Evolutionary conservation across 1,284 basidiomycete species (phyloP), one percentile per base, ranked within the genome.

Genomic region (Apiotrichum akiyoshidainum): DNA sequence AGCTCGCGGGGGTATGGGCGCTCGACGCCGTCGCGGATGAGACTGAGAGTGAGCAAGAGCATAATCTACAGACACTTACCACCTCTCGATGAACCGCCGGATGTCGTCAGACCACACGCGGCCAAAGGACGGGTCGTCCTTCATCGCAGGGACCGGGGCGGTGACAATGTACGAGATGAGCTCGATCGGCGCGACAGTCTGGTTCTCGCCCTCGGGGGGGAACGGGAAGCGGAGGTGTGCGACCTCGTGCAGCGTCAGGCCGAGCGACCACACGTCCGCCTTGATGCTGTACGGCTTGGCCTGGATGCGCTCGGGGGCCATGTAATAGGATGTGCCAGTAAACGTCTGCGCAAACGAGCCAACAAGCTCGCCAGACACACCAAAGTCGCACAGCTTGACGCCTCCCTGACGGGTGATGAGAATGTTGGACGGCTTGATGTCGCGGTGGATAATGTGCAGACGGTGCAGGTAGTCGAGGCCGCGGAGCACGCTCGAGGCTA

Each of bases 361-460:
- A 66, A 97, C 85, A 47, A 99, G 83, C 79, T 96, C 92, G 31
- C 95, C 95, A 19, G 92, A 95, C 10, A 99, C 95, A 40, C 95
- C 95, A 75, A 99, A 97, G 79, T 99, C 95, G 75, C 86, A 89
- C 11, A 99, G 82, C 78, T 95, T 97, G 73, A 98, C 87, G 46
- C 91, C 80, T 26, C 95, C 95, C 65, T 89, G 82, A 40, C 84
- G 82, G 2, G 93, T 91, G 48, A 99, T 81, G 49, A 98, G 84
- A 63, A 98, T 87, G 77, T 98, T 98, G 33, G 92, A 92, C 12
- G 95, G 95, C 73, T 98, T 99, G 81, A 99, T 97, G 76, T 98
- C 94, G 60, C 96, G 84, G 76, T 99, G 96, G 66, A 99, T 96
- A 57, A 94, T 95, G 75, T 86, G 88, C 74, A 86, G 86, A 55